Evolutionary conservation across 1,284 basidiomycete species (phyloP), one percentile per base, ranked within the genome.

Genomic region (Marasmius oreades): DNA sequence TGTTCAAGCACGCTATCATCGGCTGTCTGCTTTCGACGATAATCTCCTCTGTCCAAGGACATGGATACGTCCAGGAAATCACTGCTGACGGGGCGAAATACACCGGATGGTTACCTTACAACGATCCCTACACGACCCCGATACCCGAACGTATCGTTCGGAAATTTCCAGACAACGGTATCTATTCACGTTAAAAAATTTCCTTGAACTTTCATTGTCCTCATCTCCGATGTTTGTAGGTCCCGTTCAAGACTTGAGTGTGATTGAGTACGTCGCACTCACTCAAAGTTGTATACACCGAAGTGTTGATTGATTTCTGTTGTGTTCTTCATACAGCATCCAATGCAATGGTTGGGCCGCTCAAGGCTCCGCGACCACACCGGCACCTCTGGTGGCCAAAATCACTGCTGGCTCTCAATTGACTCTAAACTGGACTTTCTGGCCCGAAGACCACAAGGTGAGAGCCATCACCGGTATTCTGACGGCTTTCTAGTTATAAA

Each of bases 401-500:
- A 70, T 78, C 28, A 71, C 75, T 4, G 76, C 79, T 11, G 79
- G 78, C 1, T 70, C 72, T 11, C 60, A 69, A 28, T 64, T 80
- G 24, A 63, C 69, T 14, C 62, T 80, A 23, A 77, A 79, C 64
- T 80, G 78, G 78, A 80, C 78, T 0, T 69, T 73, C 3, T 81
- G 79, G 79, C 78, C 77, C 1, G 71, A 72, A 44, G 74, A 71
- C 55, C 78, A 76, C 59, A 65, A 68, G 44, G 72, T 68, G 53
- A 37, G 61, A 5, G 12, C 3, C 54, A 16, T 11, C 26, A 28
- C 18, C 8, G 24, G 3, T 18, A 20, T 22, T n/a, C n/a, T n/a
- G n/a, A n/a, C n/a, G n/a, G n/a, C n/a, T n/a, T n/a, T n/a, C n/a
- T n/a, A n/a, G n/a, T n/a, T n/a, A n/a, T n/a, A n/a, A n/a, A n/a